Conservation (phyloP, 495 filamentous ascomycete species). For the Podospora conica region DNA sequence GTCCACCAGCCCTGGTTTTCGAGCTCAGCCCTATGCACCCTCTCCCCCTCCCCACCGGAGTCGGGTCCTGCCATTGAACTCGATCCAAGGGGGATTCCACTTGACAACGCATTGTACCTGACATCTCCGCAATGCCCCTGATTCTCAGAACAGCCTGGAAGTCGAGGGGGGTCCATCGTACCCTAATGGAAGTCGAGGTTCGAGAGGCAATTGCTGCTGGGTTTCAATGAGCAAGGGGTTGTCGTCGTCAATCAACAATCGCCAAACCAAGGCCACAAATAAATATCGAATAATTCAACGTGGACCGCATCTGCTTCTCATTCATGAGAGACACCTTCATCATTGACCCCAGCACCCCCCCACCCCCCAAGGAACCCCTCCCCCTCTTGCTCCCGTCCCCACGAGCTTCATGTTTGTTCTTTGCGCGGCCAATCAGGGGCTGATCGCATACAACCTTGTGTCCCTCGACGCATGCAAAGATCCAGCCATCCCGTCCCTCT, state of each 20-base stretch:
- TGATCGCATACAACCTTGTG: constrained; percentile 17
- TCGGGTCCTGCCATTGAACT: neutral
- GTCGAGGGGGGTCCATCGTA: too few species aligned
- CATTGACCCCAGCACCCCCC: too few species aligned
- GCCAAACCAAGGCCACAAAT: neutral
- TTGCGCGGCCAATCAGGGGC: constrained; percentile 18
- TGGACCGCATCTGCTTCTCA: too few species aligned
- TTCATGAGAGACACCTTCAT: too few species aligned
- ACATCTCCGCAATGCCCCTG: neutral
- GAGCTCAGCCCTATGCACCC: constrained; percentile 3
- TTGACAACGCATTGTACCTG: neutral
- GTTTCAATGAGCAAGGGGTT: too few species aligned
- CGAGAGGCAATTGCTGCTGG: too few species aligned
- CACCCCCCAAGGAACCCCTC: too few species aligned
- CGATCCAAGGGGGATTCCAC: neutral
- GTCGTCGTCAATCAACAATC: neutral
- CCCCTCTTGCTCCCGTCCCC: too few species aligned
- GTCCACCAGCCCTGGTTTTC: neutral
- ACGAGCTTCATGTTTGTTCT: neutral
- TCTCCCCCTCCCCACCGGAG: neutral
- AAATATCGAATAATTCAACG: neutral
- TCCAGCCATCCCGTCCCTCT: neutral
- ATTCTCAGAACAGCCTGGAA: neutral
- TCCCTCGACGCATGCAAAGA: neutral
- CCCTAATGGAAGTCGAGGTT: too few species aligned